Percentiles rank a stretch among this genome's conserved stretches.
phyloP scores from a whole-genome alignment of 768 basidiomycete species.

The Pleurotus pulmonarius region DNA sequence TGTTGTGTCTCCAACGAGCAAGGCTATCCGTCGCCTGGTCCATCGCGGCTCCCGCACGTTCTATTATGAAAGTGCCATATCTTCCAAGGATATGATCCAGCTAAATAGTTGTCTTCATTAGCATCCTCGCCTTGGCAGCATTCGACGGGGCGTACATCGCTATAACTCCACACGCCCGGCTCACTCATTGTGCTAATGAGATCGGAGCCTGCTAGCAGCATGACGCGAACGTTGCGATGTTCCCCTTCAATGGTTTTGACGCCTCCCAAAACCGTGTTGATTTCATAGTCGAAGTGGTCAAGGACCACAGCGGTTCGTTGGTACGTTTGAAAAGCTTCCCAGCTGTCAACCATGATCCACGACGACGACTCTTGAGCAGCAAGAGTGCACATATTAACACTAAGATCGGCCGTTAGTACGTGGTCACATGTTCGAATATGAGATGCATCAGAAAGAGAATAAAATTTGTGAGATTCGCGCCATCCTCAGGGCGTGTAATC shows the following conservation, averaged over 20 bases:
- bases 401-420: slow-evolving; percentile 20
- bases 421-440: no score
- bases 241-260: slow-evolving; percentile 71
- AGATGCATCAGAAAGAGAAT: no score
- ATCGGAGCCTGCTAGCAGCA: slow-evolving; percentile 98
- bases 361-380: slow-evolving; percentile 87
- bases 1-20: slow-evolving; percentile 77
- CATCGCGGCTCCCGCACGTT: slow-evolving; percentile 91
- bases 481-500: background rate
- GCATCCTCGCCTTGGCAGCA: slow-evolving; percentile 5
- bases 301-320: slow-evolving; percentile 95
- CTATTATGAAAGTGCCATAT: slow-evolving; percentile 93
- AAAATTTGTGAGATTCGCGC: no score
- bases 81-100: slow-evolving; percentile 94
- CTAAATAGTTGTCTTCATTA: slow-evolving; percentile 34
- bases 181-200: slow-evolving; percentile 97
- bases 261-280: slow-evolving; percentile 84
- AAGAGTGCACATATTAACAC: slow-evolving; percentile 84
- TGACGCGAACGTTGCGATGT: slow-evolving; percentile 72
- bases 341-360: slow-evolving; percentile 97
- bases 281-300: slow-evolving; percentile 94
- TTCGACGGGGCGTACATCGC: slow-evolving; percentile 65
- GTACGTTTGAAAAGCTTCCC: slow-evolving; percentile 95
- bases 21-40: slow-evolving; percentile 74
- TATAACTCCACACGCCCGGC: slow-evolving; percentile 95